Evolutionary conservation across 306 rosid species (phyloP).

Genomic region (Pachyrhizus erosus): DNA sequence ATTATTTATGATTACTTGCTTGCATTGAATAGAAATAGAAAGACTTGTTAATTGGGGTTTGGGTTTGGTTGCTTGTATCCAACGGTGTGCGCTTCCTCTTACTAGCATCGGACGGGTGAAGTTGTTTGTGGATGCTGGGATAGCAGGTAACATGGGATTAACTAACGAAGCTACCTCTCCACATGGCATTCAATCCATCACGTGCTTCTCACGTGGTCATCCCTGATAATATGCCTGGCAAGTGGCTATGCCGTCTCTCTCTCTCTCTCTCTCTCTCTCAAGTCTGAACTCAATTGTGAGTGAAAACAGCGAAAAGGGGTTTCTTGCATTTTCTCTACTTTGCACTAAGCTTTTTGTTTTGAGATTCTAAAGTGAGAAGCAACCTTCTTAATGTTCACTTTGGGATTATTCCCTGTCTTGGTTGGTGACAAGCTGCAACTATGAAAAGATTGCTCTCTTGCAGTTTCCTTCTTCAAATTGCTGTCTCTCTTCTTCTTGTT

Average conservation of each 20-base stretch:
- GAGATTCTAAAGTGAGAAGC: conserved; percentile 12
- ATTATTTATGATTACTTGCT: background rate
- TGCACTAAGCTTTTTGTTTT: conserved; percentile 1
- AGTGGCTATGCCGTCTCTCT: conserved; percentile 21
- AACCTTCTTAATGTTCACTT: conserved; percentile 28
- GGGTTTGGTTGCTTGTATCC: conserved; percentile 3
- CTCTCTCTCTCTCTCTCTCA: conserved; percentile 7
- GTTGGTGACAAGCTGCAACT: conserved; percentile 37
- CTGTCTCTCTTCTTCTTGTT: conserved; percentile 43
- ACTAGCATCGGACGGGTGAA: background rate
- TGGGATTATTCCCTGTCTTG: conserved; percentile 32
- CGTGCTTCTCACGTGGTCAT: conserved; percentile 53
- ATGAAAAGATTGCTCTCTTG: conserved; percentile 48
- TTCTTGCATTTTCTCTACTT: background rate
- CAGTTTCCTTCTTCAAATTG: conserved; percentile 41
- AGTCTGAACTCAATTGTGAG: conserved; percentile 32
- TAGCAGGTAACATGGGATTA: conserved; percentile 27
- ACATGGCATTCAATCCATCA: conserved; percentile 27
- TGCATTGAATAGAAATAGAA: background rate
- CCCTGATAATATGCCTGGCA: conserved; percentile 36
- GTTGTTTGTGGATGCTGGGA: background rate
- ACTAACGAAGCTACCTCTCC: conserved; percentile 42
- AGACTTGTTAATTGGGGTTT: background rate
- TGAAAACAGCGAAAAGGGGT: conserved; percentile 1
- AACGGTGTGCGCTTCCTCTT: background rate